Evolutionary conservation across 345 rosid genomes (phyloP).

Genomic region (Alliaria petiolata): DNA sequence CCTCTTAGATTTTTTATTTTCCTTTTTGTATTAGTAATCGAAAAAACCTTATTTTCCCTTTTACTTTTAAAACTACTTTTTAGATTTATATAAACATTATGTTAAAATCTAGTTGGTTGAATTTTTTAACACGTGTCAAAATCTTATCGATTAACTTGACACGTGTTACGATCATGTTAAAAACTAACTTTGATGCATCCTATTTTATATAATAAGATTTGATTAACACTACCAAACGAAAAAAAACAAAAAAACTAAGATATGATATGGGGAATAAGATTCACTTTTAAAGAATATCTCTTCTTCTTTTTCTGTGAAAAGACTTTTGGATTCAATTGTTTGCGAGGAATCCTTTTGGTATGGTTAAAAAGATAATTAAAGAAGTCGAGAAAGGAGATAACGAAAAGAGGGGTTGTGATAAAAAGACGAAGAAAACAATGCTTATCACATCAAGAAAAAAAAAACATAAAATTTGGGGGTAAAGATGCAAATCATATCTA

Average conservation of each 20-base stretch:
- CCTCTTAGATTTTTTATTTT: too few relatives aligned
- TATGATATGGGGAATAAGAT: slow-evolving; percentile 30
- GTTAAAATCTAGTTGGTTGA: too few relatives aligned
- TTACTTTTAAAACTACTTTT: too few relatives aligned
- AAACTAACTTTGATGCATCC: too few relatives aligned
- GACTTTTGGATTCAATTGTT: slow-evolving; percentile 31
- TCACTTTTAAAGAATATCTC: slow-evolving; percentile 28
- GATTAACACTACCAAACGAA: slow-evolving; percentile 9
- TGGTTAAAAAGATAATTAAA: slow-evolving; percentile 28
- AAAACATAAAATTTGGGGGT: slow-evolving; percentile 4
- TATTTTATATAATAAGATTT: too few relatives aligned
- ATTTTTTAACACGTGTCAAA: too few relatives aligned
- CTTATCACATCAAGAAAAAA: slow-evolving; percentile 28
- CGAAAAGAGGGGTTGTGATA: slow-evolving; percentile 27
- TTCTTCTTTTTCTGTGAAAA: slow-evolving; percentile 18
- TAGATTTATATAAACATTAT: too few relatives aligned
- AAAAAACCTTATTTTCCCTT: too few relatives aligned
- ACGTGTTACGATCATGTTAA: too few relatives aligned
- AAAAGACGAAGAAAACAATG: slow-evolving; percentile 28
- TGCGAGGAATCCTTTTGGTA: slow-evolving; percentile 23
- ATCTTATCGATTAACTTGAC: too few relatives aligned
- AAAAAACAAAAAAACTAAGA: neutral
- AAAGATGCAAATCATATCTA: slow-evolving; percentile 15
- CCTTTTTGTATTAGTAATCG: too few relatives aligned
- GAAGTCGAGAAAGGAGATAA: slow-evolving; percentile 22